Evolutionary conservation across 179 eudicot genomes (phyloP).

Genomic region (Heliamphora ciliata): DNA sequence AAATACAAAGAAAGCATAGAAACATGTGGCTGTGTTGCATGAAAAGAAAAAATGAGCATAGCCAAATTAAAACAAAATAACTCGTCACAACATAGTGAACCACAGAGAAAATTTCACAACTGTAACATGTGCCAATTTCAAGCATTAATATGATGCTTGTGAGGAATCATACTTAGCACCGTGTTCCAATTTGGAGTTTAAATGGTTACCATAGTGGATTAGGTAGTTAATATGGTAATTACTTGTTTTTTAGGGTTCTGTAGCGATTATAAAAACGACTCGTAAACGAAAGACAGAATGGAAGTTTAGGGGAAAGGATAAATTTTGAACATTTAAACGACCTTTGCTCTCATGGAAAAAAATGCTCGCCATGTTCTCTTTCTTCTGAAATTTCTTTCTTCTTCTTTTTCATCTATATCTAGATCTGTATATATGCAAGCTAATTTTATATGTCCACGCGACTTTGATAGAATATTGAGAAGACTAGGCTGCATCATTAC

Average conservation of each 20-base stretch:
- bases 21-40: neutral
- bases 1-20: neutral
- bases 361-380: neutral
- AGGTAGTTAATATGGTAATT: neutral
- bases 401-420: neutral
- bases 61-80: neutral
- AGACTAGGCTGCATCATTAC: neutral
- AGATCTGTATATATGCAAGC: neutral
- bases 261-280: neutral
- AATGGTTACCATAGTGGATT: too few species aligned
- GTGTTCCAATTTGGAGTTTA: neutral
- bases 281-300: neutral
- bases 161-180: neutral
- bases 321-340: neutral
- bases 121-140: neutral
- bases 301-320: neutral
- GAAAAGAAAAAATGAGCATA: neutral
- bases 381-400: neutral
- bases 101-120: neutral
- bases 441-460: too few species aligned
- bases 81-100: neutral
- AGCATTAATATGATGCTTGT: conserved; percentile 10
- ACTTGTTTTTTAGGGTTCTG: neutral
- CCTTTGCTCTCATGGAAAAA: neutral
- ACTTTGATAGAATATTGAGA: neutral